A percentile compares a stretch with the other conserved stretches of the same genome.
These are phyloP conservation scores for Calonectria pseudoturangicola DNA, from an alignment of 2,329 filamentous ascomycete genomes.

Conservation along the genomic window DNA sequence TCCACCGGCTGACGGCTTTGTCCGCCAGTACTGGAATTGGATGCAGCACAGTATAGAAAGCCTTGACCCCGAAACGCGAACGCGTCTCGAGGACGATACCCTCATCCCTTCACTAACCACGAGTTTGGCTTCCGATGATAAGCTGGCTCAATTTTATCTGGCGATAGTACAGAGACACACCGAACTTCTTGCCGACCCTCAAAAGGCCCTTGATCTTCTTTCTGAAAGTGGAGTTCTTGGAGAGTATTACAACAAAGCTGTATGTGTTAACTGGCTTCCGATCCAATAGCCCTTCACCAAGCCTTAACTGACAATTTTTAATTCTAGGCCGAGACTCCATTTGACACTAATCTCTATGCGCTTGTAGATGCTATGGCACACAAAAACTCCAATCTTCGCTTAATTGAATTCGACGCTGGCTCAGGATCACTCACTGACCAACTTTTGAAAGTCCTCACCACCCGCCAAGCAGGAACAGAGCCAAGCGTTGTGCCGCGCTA, in stretches of 20 bases:
- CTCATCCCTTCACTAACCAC: background rate
- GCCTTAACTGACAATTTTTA: background rate
- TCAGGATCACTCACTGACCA: constrained; percentile 56
- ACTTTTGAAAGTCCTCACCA: constrained; percentile 12
- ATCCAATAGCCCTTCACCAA: too few relatives aligned
- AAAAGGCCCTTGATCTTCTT: background rate
- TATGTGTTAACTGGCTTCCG: background rate
- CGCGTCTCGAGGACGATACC: background rate
- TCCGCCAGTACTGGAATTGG: background rate
- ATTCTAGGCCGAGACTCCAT: background rate
- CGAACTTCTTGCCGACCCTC: background rate
- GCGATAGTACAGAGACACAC: background rate
- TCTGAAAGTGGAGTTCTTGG: background rate
- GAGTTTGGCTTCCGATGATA: background rate
- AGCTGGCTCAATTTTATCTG: background rate
- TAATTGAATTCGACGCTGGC: constrained; percentile 63
- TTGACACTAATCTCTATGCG: background rate
- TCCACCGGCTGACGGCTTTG: background rate
- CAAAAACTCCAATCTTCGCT: constrained; percentile 57
- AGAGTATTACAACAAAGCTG: background rate
- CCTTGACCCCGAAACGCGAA: background rate
- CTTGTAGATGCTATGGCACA: constrained; percentile 43
- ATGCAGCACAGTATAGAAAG: background rate
- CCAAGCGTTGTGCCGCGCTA: background rate
- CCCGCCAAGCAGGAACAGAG: background rate